Percentiles rank a stretch among this genome's conserved stretches.
Conservation (phyloP, 2,329 filamentous ascomycete species). For the Aspergillus alliaceus region DNA sequence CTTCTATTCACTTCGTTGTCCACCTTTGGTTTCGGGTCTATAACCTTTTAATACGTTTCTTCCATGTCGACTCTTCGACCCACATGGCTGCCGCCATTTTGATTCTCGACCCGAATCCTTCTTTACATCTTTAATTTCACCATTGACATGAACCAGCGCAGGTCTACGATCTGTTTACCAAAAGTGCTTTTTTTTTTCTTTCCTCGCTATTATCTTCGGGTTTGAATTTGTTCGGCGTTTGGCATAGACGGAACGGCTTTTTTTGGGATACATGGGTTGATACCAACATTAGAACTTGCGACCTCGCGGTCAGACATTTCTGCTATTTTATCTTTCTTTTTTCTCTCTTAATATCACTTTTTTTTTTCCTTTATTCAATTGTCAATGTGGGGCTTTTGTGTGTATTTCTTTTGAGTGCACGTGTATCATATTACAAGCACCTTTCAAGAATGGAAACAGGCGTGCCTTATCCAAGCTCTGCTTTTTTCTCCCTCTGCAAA, state of each 20-base stretch:
- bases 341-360: slow-evolving; percentile 18
- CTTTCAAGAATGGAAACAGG: slow-evolving; percentile 15
- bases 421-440: slow-evolving; percentile 15
- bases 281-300: slow-evolving; percentile 42
- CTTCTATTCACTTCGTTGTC: slow-evolving; percentile 19
- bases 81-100: slow-evolving; percentile 25
- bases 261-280: slow-evolving; percentile 39
- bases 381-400: slow-evolving; percentile 21
- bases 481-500: background rate
- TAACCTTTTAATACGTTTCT: slow-evolving; percentile 27
- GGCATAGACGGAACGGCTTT: slow-evolving; percentile 38
- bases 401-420: slow-evolving; percentile 9
- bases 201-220: slow-evolving; percentile 14
- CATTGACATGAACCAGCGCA: slow-evolving; percentile 19
- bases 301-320: slow-evolving; percentile 37
- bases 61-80: slow-evolving; percentile 17
- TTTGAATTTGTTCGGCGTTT: slow-evolving; percentile 34
- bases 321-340: slow-evolving; percentile 14
- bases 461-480: slow-evolving; percentile 8
- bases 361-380: slow-evolving; percentile 15
- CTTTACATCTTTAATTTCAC: slow-evolving; percentile 15
- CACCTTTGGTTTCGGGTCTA: slow-evolving; percentile 22
- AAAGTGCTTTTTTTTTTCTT: slow-evolving; percentile 24
- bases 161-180: slow-evolving; percentile 22
- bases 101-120: slow-evolving; percentile 22